Evolutionary conservation across 108 stramenopile genomes (phyloP).

Genomic region (Nitzschia inconspicua): DNA sequence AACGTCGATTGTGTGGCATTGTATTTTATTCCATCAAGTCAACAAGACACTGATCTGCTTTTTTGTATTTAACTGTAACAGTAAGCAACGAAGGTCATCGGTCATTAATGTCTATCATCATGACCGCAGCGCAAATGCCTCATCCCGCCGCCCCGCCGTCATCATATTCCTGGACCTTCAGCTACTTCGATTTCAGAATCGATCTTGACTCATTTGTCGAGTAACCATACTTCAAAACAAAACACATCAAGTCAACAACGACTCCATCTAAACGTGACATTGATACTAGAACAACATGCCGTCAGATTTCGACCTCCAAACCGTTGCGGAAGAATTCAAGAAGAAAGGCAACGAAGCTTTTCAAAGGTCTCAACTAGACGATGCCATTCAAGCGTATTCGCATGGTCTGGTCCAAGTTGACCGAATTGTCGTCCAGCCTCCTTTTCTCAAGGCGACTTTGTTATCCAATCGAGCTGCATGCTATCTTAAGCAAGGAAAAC

Average conservation of each 20-base stretch:
- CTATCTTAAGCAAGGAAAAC: conserved; percentile 44
- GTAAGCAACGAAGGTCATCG: no score
- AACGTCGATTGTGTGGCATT: no score
- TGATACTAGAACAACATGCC: conserved; percentile 28
- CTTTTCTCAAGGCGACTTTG: conserved; percentile 40
- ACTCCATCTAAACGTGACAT: neutral
- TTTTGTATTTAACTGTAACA: no score
- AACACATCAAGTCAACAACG: neutral
- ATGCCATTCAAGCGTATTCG: conserved; percentile 46
- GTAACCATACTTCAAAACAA: neutral
- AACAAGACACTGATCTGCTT: no score
- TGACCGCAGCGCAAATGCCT: no score
- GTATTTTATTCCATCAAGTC: no score
- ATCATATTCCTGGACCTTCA: no score
- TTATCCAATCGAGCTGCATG: conserved; percentile 82
- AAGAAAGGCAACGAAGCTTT: conserved; percentile 68
- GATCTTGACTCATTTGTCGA: no score
- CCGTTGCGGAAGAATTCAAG: conserved; percentile 45
- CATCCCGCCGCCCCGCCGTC: no score
- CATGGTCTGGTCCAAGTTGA: conserved; percentile 47
- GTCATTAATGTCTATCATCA: no score
- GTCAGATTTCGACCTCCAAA: conserved; percentile 25
- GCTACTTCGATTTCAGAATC: no score
- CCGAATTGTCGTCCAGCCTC: conserved; percentile 9
- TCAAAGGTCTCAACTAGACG: conserved; percentile 46